Conservation (phyloP, 345 rosid genomes). For the Linum trigynum region DNA sequence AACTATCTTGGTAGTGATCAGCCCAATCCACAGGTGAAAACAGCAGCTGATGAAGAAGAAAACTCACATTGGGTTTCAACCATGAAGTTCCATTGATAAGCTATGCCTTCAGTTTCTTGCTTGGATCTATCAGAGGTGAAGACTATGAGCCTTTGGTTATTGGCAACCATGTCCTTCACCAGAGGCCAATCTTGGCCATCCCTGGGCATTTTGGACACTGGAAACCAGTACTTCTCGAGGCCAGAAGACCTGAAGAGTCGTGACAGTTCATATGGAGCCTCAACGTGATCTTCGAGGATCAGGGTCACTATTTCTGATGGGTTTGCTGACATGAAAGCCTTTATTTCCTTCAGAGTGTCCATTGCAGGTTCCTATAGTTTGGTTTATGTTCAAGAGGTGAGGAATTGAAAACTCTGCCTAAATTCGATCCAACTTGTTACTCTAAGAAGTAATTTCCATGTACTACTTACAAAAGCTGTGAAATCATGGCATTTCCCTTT, state of each 20-base stretch:
- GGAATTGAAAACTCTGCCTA: neutral
- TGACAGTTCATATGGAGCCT: constrained; percentile 3
- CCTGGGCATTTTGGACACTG: constrained; percentile 37
- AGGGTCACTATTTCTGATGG: constrained; percentile 4
- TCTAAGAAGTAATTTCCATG: neutral
- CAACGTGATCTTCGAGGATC: constrained; percentile 4
- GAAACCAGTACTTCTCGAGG: constrained; percentile 41
- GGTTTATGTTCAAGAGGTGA: neutral
- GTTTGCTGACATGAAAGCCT: constrained; percentile 6
- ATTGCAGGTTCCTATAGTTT: neutral
- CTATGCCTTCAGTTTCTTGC: constrained; percentile 41
- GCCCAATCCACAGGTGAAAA: no score
- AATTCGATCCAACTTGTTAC: neutral
- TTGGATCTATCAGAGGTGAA: constrained; percentile 43
- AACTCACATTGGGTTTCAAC: constrained; percentile 45
- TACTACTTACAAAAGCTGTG: neutral
- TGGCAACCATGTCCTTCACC: constrained; percentile 39
- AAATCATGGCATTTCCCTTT: constrained; percentile 7
- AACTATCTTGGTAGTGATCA: no score
- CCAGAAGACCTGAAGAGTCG: neutral
- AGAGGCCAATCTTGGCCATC: constrained; percentile 47
- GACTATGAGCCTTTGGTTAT: constrained; percentile 39
- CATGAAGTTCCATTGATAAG: constrained; percentile 57
- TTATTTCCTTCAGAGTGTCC: constrained; percentile 8
- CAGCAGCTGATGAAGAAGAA: no score